Evolutionary conservation across 1,284 basidiomycete genomes (phyloP), one percentile per base, ranked within the genome.

Genomic region (Schizophyllum amplum): DNA sequence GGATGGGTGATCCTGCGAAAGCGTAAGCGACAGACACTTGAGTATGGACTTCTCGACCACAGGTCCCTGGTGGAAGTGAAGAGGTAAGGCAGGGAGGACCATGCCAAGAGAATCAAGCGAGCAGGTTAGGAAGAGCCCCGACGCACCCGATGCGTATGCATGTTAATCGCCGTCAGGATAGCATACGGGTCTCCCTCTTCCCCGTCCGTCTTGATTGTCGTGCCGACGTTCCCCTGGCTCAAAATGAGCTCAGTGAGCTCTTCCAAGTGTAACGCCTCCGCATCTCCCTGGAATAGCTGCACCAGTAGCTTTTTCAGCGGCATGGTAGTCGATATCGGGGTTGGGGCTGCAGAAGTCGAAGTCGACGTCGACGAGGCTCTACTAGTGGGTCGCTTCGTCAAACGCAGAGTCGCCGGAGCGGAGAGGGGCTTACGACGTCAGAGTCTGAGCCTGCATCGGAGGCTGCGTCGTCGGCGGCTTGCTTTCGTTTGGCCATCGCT

Each of bases 261-360:
- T 58, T 87, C 79, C 0, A 89, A 72, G 61, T 87, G 75, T 52
- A 97, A 75, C 3, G 75, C 66, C 54, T 90, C 82, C 0, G 90
- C 84, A 69, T 96, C 94, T n/a, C 81, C 75, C 13, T 89, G 84
- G 62, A 96, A 86, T 6, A 94, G 84, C 70, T 96, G 94, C 0
- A 72, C 72, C 2, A 94, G 72, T 4, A 97, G 80, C 0, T 89
- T 81, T 65, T 94, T 92, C 68, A 94, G 75, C n/a, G 1, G 92
- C 90, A 61, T 90, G 84, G 71, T 89, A 94, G 75, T 98, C 94
- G 59, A 92, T 78, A 51, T 80, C 78, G 1, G 88, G 81, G 64
- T 91, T 86, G 4, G 92, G 83, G 70, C 91, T 86, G 78, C 91
- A 93, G 70, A 95, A 97, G 65, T 95, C 93, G 67, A 97, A 96